Evolutionary conservation across 345 rosid species (phyloP).

Genomic region (Pseudoturritis turrita): DNA sequence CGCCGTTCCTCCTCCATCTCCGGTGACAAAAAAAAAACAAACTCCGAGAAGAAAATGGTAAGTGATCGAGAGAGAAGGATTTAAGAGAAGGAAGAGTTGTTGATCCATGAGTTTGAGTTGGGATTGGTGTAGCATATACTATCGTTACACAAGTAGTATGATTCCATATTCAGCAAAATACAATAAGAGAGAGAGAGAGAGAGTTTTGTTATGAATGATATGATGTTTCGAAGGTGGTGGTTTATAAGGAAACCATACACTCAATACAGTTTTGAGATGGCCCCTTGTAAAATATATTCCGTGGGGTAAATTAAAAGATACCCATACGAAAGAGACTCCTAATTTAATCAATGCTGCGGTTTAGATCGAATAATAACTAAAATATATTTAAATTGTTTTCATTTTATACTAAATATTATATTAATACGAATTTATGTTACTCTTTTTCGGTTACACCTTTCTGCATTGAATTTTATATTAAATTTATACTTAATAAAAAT

Average conservation of each 20-base stretch:
- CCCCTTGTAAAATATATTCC: slow-evolving; percentile 9
- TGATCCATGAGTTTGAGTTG: not conserved
- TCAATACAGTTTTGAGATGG: not conserved
- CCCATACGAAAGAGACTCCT: slow-evolving; percentile 1
- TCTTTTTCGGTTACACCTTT: not conserved
- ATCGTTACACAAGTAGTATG: not conserved
- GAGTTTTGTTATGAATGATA: not conserved
- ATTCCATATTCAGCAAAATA: slow-evolving; percentile 3
- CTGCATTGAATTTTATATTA: not conserved
- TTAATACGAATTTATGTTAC: not conserved
- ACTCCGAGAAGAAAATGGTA: not conserved
- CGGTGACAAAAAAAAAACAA: not conserved
- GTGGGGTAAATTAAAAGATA: not conserved
- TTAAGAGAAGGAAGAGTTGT: not conserved
- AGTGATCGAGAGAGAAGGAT: not conserved
- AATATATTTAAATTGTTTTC: no score
- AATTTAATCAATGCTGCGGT: not conserved
- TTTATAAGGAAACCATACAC: not conserved
- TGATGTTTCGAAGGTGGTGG: not conserved
- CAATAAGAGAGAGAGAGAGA: not conserved
- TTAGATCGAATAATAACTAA: no score
- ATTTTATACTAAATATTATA: not conserved
- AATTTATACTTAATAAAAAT: no score
- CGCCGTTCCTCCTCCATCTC: slow-evolving; percentile 33
- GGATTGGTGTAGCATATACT: not conserved